Evolutionary conservation across 805 yeast genomes (phyloP), one percentile per base, ranked within the genome.

Genomic region (Myxozyma sirexii): DNA sequence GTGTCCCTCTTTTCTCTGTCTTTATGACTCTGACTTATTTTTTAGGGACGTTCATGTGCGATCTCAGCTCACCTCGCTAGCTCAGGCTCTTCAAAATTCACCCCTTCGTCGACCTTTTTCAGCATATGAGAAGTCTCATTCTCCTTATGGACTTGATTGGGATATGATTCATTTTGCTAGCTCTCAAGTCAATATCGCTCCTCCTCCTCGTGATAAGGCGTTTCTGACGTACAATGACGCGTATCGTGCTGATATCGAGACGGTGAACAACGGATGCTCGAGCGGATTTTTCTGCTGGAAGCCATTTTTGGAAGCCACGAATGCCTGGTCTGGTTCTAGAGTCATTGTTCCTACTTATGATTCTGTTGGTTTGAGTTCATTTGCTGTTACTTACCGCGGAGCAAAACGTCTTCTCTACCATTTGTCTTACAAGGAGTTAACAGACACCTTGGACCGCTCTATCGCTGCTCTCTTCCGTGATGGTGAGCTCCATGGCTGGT

Each of bases 131-230:
- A 19, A 33, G n/a, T 29, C 8, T 27, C 49, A 38, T 29, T 54
- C 59, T 19, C 59, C 59, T 26, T 56, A 56, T 51, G 59, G 59
- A 19, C 51, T 49, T n/a, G 59, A 56, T 41, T 56, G 59, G 59
- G 59, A 56, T 26, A 56, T 48, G 37, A 39, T 56, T 19, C 59
- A 56, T 29, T 17, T 56, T 4, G 59, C 53, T n/a, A 7, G 31
- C 19, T 54, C 57, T 4, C 45, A 39, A 15, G 46, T 48, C 33
- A 21, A 39, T 24, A 7, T 29, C 17, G 53, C 57, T 2, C 52
- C 53, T n/a, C 6, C 41, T 10, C 53, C 57, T 1, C 43, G 35
- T 8, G 17, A 46, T 38, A 44, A 44, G 31, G 57, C 51, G 4
- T 45, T 35, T 23, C 4, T 37, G 8, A 26, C 31, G 2, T 54